These are phyloP conservation scores for Pilaira anomala DNA, from an alignment of 192 early-diverging fungal species.

Conservation along the genomic window DNA sequence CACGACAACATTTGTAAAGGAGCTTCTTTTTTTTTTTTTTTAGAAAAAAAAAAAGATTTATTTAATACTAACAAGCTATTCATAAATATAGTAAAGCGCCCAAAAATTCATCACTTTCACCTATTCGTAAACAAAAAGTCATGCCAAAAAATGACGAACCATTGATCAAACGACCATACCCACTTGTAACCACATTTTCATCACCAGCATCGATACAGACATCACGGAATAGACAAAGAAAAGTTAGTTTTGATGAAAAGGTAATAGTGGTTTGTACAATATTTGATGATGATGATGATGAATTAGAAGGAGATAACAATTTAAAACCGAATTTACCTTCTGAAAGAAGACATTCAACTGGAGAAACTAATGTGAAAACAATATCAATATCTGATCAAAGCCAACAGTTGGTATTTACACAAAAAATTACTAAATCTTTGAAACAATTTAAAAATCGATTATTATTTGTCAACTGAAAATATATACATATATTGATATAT, in stretches of 20 bases:
- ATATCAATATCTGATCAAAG: background rate
- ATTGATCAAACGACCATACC: slow-evolving; percentile 7
- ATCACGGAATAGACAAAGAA: background rate
- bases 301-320: background rate
- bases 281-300: slow-evolving; percentile 10
- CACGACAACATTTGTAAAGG: slow-evolving; percentile 9
- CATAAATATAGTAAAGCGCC: slow-evolving; percentile 10
- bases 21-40: background rate
- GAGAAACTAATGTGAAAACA: slow-evolving; percentile 1
- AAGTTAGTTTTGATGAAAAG: slow-evolving; percentile 20
- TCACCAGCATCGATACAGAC: slow-evolving; percentile 6
- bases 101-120: slow-evolving; percentile 20
- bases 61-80: background rate
- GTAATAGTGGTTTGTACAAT: slow-evolving; percentile 15
- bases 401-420: background rate
- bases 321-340: background rate
- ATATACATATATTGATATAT: background rate
- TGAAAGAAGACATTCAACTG: slow-evolving; percentile 15
- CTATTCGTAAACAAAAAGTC: slow-evolving; percentile 8
- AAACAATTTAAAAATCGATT: slow-evolving; percentile 13
- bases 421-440: slow-evolving; percentile 10
- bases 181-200: slow-evolving; percentile 11
- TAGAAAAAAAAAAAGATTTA: too few species aligned
- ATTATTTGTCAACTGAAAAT: slow-evolving; percentile 3
- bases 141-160: slow-evolving; percentile 6